Conservation (phyloP, 805 yeast genomes). For the Yueomyces sinensis region DNA sequence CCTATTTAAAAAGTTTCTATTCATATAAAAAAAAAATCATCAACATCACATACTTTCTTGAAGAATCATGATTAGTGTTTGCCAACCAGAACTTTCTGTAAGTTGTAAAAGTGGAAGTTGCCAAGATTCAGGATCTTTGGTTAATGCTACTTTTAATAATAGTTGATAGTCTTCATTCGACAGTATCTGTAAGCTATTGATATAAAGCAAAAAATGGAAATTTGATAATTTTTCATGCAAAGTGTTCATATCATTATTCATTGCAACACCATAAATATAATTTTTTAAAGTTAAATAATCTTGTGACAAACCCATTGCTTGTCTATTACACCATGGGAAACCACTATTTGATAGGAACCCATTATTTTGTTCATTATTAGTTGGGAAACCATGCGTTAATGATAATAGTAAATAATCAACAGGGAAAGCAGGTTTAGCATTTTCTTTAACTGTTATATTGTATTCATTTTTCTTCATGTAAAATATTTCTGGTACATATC, state of each 20-base stretch:
- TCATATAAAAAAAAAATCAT: too few relatives aligned
- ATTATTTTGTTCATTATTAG: slow-evolving; percentile 7
- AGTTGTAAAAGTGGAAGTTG: slow-evolving; percentile 36
- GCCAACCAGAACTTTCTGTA: slow-evolving; percentile 57
- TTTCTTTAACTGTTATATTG: slow-evolving; percentile 71
- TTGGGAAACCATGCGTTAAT: slow-evolving; percentile 71
- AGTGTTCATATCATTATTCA: slow-evolving; percentile 19
- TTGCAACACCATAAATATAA: slow-evolving; percentile 28
- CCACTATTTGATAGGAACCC: slow-evolving; percentile 30
- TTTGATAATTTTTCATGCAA: slow-evolving; percentile 38
- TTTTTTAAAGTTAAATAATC: slow-evolving; percentile 42
- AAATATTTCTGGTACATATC: slow-evolving; percentile 92
- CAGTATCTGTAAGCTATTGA: slow-evolving; percentile 44
- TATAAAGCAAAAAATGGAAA: slow-evolving; percentile 60
- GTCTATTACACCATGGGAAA: slow-evolving; percentile 75
- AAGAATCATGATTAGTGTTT: slow-evolving; percentile 51
- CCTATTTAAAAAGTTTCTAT: too few relatives aligned
- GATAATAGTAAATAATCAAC: slow-evolving; percentile 83
- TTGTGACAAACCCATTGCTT: slow-evolving; percentile 60
- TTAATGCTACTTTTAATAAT: slow-evolving; percentile 35
- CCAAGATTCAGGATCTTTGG: slow-evolving; percentile 33
- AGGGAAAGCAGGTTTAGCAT: slow-evolving; percentile 87
- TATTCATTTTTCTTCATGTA: slow-evolving; percentile 80
- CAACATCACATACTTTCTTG: slow-evolving; percentile 16
- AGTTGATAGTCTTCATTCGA: slow-evolving; percentile 39